phyloP scores from a whole-genome alignment of 1,284 basidiomycete genomes.

The Marasmius sp. region DNA sequence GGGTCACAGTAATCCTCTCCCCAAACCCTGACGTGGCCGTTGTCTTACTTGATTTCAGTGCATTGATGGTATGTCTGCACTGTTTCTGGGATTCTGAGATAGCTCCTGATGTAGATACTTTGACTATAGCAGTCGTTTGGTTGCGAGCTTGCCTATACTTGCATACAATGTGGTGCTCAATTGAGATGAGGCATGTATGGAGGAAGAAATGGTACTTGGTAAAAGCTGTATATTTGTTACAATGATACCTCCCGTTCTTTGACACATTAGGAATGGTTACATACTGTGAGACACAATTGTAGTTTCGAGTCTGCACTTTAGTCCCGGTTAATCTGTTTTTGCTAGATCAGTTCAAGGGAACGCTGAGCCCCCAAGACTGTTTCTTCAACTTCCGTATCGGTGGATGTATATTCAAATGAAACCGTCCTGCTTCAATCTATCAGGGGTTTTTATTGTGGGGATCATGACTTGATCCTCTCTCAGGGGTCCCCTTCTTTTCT shows the following conservation, averaged over 20 bases:
- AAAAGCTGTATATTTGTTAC: background rate
- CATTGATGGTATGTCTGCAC: too few relatives aligned
- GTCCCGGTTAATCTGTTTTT: background rate
- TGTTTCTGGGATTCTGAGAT: too few relatives aligned
- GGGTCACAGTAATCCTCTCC: too few relatives aligned
- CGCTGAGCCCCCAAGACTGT: background rate
- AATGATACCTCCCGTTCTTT: slow-evolving; percentile 2
- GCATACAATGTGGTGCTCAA: background rate
- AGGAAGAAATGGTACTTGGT: background rate
- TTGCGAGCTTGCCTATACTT: background rate
- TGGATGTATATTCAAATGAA: background rate
- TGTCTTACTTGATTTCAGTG: too few relatives aligned
- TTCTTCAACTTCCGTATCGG: background rate
- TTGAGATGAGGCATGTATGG: background rate
- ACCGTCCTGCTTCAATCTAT: background rate
- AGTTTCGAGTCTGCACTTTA: background rate
- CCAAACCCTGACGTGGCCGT: too few relatives aligned
- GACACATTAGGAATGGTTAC: background rate
- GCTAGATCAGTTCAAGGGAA: background rate
- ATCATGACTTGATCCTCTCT: background rate
- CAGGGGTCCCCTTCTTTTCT: background rate
- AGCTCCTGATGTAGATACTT: too few relatives aligned
- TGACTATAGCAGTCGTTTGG: background rate
- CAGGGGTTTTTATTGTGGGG: background rate
- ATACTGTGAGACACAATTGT: background rate